Evolutionary conservation across 2,329 filamentous ascomycete genomes (phyloP).

Genomic region (Aspergillus sp.): DNA sequence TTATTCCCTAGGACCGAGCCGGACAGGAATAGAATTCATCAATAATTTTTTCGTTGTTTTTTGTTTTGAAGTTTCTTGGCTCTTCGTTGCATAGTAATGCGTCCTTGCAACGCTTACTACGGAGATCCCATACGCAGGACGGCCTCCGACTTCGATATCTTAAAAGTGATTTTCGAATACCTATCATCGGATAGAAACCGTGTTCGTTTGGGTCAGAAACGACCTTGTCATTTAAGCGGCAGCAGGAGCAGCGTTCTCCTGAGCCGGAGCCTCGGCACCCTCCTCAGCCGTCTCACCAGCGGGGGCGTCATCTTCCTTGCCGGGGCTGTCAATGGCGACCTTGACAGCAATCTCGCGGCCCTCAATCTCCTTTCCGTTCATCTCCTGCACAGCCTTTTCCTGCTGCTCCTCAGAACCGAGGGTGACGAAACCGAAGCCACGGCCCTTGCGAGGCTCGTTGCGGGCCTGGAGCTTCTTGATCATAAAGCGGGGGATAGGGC

Average conservation of each 20-base stretch:
- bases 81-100: constrained; percentile 15
- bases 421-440: constrained; percentile 97
- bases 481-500: constrained; percentile 99
- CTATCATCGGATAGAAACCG: constrained; percentile 2
- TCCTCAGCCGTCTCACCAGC: constrained; percentile 47
- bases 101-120: constrained; percentile 23
- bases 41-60: constrained; percentile 10
- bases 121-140: constrained; percentile 26
- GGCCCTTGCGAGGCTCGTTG: constrained; percentile 96
- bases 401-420: constrained; percentile 93
- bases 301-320: constrained; percentile 86
- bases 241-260: constrained; percentile 44
- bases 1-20: constrained; percentile 20
- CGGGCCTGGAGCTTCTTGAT: constrained; percentile 99
- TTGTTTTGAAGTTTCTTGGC: constrained; percentile 12
- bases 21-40: constrained; percentile 28
- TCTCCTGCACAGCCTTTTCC: constrained; percentile 94
- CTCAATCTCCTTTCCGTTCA: constrained; percentile 99
- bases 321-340: constrained; percentile 98
- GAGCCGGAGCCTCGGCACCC: constrained; percentile 37
- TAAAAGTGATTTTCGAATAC: not conserved
- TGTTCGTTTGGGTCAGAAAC: constrained; percentile 22
- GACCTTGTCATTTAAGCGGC: constrained; percentile 34
- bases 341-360: constrained; percentile 99
- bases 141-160: constrained; percentile 15